Evolutionary conservation across 1,284 basidiomycete species (phyloP).

Genomic region (Singerocomus inundabilis): DNA sequence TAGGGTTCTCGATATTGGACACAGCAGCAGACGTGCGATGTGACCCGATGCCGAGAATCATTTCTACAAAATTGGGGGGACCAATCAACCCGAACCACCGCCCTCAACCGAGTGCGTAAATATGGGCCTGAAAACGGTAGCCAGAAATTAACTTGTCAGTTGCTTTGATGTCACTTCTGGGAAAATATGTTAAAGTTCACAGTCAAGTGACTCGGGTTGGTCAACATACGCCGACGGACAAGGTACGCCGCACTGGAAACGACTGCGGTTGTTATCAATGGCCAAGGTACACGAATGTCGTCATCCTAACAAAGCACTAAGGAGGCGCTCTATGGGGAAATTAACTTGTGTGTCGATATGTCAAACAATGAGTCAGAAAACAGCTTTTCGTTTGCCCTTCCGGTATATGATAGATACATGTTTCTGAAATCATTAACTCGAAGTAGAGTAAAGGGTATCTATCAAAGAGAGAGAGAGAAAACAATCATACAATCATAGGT

Average conservation of each 20-base stretch:
- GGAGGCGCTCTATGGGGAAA: background rate
- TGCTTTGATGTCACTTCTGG: background rate
- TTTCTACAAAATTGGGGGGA: too few relatives aligned
- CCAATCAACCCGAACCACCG: too few relatives aligned
- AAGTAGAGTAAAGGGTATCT: slow-evolving; percentile 34
- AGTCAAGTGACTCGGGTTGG: slow-evolving; percentile 1
- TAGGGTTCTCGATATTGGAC: too few relatives aligned
- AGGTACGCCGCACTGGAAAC: background rate
- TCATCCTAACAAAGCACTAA: slow-evolving; percentile 1
- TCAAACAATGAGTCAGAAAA: slow-evolving; percentile 1
- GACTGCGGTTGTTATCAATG: background rate
- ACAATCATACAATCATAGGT: slow-evolving; percentile 26
- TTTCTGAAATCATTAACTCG: slow-evolving; percentile 28
- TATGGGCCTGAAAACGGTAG: too few relatives aligned
- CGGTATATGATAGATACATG: slow-evolving; percentile 29
- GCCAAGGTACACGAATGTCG: background rate
- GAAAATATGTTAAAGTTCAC: slow-evolving; percentile 3
- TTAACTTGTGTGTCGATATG: background rate
- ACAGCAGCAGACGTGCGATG: too few relatives aligned
- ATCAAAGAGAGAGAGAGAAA: slow-evolving; percentile 9
- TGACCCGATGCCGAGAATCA: too few relatives aligned
- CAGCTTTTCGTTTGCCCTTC: slow-evolving; percentile 11
- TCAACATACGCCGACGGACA: slow-evolving; percentile 9
- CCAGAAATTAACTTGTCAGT: slow-evolving; percentile 3
- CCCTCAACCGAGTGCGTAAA: too few relatives aligned